Base-by-base conservation (phyloP, 2,329 filamentous ascomycete species). In the Penicillium glabrum region DNA sequence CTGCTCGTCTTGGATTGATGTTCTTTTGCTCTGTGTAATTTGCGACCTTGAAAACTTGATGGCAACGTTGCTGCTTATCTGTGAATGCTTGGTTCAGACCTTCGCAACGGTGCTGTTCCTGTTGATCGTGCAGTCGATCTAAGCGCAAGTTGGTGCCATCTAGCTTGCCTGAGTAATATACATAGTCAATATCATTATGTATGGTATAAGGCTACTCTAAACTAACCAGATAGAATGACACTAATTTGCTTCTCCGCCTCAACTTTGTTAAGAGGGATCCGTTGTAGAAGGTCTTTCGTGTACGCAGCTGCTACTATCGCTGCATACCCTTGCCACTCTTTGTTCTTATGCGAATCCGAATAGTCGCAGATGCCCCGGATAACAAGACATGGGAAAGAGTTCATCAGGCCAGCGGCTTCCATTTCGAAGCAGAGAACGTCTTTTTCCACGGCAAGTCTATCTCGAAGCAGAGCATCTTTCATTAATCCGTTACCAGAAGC, bases 21-120 rank as follows among this genome's bases (percentile, higher is more conserved):
- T 74, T 62, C 59, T 75, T 75, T 19, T 63, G 56, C 10, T 60
- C 16, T 51, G 70, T 61, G 46, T 75, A 74, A 3, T 39, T 60
- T 14, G 58, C 66, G 2, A 54, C 67, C 46, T 70, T 69, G 55
- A 72, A 68, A n/a, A 21, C 41, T 52, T 59, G 60, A 24, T 67
- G 65, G 47, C 66, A 69, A 66, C 70, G 21, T 1, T 49, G 23
- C 33, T 59, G 57, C 33, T 53, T 5, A 5, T 57, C 51, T 2
- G 39, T 56, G 26, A 56, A 46, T 10, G 26, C 55, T 24, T 27
- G 26, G 13, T n/a, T 43, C 21, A 19, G 7, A 6, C 46, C 16
- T 46, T 24, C 46, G 2, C 58, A 46, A 13, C 3, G 5, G 23
- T 53, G 35, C 10, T 61, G 31, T 52, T 37, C 37, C 10, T 61